These are phyloP conservation scores for Coniella lustricola DNA, from an alignment of 2,329 filamentous ascomycete genomes.

Conservation along the genomic window DNA sequence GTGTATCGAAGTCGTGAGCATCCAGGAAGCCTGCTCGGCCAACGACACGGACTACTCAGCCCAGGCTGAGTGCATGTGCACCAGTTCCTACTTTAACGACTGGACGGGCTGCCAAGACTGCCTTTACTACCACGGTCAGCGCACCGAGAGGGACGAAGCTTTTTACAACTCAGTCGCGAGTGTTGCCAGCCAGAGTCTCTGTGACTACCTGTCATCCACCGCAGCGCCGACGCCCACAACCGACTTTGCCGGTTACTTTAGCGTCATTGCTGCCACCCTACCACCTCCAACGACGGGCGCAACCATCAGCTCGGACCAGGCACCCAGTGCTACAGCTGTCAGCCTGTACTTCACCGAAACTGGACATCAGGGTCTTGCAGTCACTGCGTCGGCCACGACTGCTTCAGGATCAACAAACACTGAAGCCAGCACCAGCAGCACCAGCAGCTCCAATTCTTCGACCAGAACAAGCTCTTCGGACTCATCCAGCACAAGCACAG, in stretches of 20 bases:
- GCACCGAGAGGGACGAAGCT: slow-evolving; percentile 27
- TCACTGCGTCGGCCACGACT: slow-evolving; percentile 27
- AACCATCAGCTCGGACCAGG: slow-evolving; percentile 27
- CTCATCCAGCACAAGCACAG: background rate
- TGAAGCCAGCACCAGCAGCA: background rate
- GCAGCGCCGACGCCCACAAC: slow-evolving; percentile 28
- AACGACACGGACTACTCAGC: slow-evolving; percentile 26
- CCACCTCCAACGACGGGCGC: slow-evolving; percentile 25
- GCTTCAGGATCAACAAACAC: background rate
- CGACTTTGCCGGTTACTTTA: slow-evolving; percentile 28
- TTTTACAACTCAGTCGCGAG: slow-evolving; percentile 30
- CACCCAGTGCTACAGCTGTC: slow-evolving; percentile 31
- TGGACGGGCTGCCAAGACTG: slow-evolving; percentile 36
- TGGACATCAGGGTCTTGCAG: slow-evolving; percentile 31
- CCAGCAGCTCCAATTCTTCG: background rate
- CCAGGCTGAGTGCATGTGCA: slow-evolving; percentile 35
- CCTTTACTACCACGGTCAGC: slow-evolving; percentile 32
- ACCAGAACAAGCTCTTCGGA: background rate
- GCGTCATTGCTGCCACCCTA: slow-evolving; percentile 22
- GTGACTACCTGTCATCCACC: slow-evolving; percentile 17
- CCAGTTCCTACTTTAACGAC: slow-evolving; percentile 35
- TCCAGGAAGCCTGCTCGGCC: slow-evolving; percentile 26
- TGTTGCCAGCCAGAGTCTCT: slow-evolving; percentile 27
- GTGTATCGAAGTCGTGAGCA: slow-evolving; percentile 28
- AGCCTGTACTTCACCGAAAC: slow-evolving; percentile 36